Conservation (phyloP, 1,284 basidiomycete genomes). For the Rhodotorula sp. region DNA sequence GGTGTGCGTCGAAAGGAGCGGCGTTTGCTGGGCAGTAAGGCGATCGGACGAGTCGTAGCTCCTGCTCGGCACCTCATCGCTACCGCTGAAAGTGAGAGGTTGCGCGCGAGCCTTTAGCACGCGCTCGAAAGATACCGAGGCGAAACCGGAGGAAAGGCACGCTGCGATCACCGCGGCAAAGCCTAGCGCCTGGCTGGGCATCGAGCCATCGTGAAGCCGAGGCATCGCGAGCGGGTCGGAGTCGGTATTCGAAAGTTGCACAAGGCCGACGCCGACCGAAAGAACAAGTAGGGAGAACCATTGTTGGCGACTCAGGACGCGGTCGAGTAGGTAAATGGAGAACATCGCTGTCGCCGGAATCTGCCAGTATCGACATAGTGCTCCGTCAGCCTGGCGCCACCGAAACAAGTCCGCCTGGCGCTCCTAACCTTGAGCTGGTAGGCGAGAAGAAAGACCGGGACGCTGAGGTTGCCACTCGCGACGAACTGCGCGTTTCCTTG, state of each 20-base stretch:
- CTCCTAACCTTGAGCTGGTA: slow-evolving; percentile 49
- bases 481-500: slow-evolving; percentile 47
- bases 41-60: too few species aligned
- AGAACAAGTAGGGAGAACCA: slow-evolving; percentile 49
- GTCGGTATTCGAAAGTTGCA: slow-evolving; percentile 44
- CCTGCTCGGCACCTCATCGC: too few species aligned
- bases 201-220: background rate
- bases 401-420: background rate
- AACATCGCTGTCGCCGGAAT: slow-evolving; percentile 50
- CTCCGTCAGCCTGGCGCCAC: background rate
- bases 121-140: slow-evolving; percentile 49
- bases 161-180: slow-evolving; percentile 47
- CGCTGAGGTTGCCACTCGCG: slow-evolving; percentile 48
- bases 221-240: background rate
- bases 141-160: slow-evolving; percentile 49
- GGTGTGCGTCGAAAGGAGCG: background rate
- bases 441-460: slow-evolving; percentile 49
- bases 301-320: slow-evolving; percentile 45
- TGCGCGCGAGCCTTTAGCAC: slow-evolving; percentile 45
- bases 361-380: slow-evolving; percentile 21
- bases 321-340: slow-evolving; percentile 49
- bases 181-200: slow-evolving; percentile 46
- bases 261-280: slow-evolving; percentile 48
- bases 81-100: too few species aligned
- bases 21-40: slow-evolving; percentile 3